Evolutionary conservation across 1,139 yeast genomes (phyloP), one percentile per base, ranked within the genome.

Genomic region (Debaryomycetaceae sp.): DNA sequence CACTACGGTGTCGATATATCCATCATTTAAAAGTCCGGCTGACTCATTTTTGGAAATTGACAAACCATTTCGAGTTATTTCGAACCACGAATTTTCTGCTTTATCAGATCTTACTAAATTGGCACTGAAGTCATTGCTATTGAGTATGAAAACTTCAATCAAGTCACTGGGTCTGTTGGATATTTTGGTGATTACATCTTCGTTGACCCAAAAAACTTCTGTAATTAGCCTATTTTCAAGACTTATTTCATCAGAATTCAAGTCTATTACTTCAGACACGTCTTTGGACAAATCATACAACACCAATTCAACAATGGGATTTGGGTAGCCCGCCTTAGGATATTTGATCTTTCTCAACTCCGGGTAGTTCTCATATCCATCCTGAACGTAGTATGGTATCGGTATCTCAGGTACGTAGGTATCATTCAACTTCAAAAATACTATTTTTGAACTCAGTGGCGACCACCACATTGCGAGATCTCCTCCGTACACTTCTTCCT

Each of bases 21-120:
- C 85, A 55, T 79, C 82, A 24, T 63, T 48, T 13, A 56, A 45
- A 41, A 81, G 64, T 7, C 78, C 76, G 31, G 57, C 50, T 1
- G 64, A 39, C 22, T 63, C 68, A 49, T 86, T 80, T 47, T 78
- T 78, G 6, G 97, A 96, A 36, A 93, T 75, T 56, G 68, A 84
- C 33, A 78, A 65, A 0, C 95, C 83, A 52, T 84, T 81, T 50
- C 85, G 87, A 6, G 88, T 78, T 36, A 91, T 82, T 60, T 93
- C 99, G 71, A 91, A 89, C 77, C 87, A 79, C 8, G 81, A 73
- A 14, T 77, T 68, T 39, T 73, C 66, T 4, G 72, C 69, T 1
- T 50, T 49, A 41, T 63, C 65, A 4, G 70, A 60, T 48, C 83
- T 66, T 9, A 74, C 64, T 38, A 63, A 69, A 38, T 49, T 52